phyloP scores from a whole-genome alignment of 1,139 yeast genomes.

The Meyerozyma elateridarum region DNA sequence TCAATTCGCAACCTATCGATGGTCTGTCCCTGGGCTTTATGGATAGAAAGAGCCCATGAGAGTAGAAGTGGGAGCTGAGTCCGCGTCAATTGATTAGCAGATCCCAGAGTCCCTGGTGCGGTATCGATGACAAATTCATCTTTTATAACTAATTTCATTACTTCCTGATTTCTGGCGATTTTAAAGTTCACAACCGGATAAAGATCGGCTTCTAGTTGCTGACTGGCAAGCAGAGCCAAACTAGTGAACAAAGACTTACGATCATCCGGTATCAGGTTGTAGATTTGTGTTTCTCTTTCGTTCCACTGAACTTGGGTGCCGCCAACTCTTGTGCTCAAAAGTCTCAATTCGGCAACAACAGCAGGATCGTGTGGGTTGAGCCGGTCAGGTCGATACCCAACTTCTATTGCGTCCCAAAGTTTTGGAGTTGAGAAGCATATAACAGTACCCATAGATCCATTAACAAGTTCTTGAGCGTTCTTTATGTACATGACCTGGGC shows the following conservation, averaged over 20 bases:
- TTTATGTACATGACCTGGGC: conserved; percentile 58
- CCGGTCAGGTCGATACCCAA: conserved; percentile 23
- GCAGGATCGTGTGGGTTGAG: conserved; percentile 19
- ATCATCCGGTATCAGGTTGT: conserved; percentile 24
- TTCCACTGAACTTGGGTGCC: conserved; percentile 16
- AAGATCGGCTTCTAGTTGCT: conserved; percentile 23
- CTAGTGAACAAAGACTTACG: conserved; percentile 24
- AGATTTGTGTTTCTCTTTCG: conserved; percentile 42
- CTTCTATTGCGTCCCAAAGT: conserved; percentile 20
- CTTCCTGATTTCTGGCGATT: conserved; percentile 26
- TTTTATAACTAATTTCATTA: conserved; percentile 48
- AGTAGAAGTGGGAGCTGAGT: conserved; percentile 68
- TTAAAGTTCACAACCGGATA: conserved; percentile 59
- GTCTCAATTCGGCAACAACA: conserved; percentile 23
- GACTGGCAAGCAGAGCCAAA: conserved; percentile 29
- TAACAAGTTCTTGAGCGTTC: conserved; percentile 46
- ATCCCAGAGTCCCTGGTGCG: conserved; percentile 13
- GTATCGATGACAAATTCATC: conserved; percentile 63
- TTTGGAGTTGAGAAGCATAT: conserved; percentile 55
- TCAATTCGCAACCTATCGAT: conserved; percentile 75
- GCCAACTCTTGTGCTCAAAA: conserved; percentile 26
- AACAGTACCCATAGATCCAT: conserved; percentile 54
- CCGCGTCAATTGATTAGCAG: conserved; percentile 28
- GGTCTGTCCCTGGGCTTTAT: conserved; percentile 91
- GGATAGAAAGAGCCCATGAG: conserved; percentile 89